Evolutionary conservation across 2,329 filamentous ascomycete genomes (phyloP).

Genomic region (Pseudocercospora crystallina): DNA sequence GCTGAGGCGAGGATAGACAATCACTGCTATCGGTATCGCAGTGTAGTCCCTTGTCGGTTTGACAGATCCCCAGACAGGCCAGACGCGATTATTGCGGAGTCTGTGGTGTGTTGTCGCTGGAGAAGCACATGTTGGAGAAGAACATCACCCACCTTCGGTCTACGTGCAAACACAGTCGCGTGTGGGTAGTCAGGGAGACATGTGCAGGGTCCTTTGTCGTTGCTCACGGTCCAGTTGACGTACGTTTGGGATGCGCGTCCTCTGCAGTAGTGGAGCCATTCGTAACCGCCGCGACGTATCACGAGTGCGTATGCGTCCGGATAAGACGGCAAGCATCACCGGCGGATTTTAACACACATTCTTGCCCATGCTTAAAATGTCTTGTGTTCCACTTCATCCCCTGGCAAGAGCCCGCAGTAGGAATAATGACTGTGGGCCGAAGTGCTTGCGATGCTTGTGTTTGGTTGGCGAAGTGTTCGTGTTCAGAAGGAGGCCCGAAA

Average conservation of each 20-base stretch:
- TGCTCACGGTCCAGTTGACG: constrained; percentile 11
- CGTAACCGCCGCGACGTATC: constrained; percentile 12
- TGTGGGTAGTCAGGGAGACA: neutral
- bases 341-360: constrained; percentile 5
- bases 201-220: too few species aligned
- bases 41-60: too few species aligned
- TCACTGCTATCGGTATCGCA: neutral
- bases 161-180: constrained; percentile 3
- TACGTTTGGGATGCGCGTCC: constrained; percentile 11
- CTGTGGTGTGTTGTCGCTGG: neutral
- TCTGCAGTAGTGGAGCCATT: constrained; percentile 2
- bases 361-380: constrained; percentile 11
- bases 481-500: neutral
- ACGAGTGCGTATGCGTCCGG: neutral
- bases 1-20: neutral
- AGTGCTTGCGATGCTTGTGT: constrained; percentile 11
- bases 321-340: constrained; percentile 7
- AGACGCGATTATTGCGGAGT: constrained; percentile 1
- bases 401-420: neutral
- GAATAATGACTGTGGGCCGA: constrained; percentile 4
- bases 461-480: constrained; percentile 1
- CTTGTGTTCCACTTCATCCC: constrained; percentile 1
- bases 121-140: constrained; percentile 2
- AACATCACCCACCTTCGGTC: neutral
- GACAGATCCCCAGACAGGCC: neutral